Evolutionary conservation across 163 green algal species (phyloP), one percentile per base, ranked within the genome.

Genomic region (Scenedesmus sp.): DNA sequence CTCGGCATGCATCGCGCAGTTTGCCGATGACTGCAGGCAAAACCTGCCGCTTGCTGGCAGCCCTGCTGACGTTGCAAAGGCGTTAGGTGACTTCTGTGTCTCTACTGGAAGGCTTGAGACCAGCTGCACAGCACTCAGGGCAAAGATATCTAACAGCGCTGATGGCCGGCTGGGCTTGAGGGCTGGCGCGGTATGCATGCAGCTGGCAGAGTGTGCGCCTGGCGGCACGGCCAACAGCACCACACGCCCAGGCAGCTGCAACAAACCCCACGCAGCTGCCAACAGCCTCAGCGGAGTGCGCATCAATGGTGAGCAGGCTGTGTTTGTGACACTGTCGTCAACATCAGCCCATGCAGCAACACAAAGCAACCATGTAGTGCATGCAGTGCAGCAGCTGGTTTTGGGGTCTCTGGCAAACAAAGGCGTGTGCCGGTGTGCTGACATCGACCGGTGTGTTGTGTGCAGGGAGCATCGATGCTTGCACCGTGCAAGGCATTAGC

Each of bases 401-500:
- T 20, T 18, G 10, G 10, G 9, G 12, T 8, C 15, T 76, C 3
- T 76, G 16, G 66, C 66, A 76, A 64, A 34, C 1, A 4, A 13
- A 76, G 12, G 66, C 66, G 6, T 76, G 66, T 76, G 16, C 8
- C 1, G n/a, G 66, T 64, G 59, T 18, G 10, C 7, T 13, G 18
- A 76, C 66, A 34, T 76, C 1, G 3, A n/a, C 76, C 55, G 76
- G 26, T 12, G 1, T 56, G n/a, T 54, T 12, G 10, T n/a, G 55
- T 56, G 26, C 76, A 54, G 84, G 84, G 7, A 54, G 57, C 46
- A 54, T 88, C 13, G 84, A 88, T 23, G n/a, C 52, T 20, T 88
- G 84, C 84, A 79, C 84, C 8, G 56, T 88, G 20, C 84, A 88
- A 54, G 84, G 84, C 10, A 20, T 88, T 74, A 16, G 8, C 18